phyloP scores from a whole-genome alignment of 108 stramenopile species.

The Skeletonema grethae region DNA sequence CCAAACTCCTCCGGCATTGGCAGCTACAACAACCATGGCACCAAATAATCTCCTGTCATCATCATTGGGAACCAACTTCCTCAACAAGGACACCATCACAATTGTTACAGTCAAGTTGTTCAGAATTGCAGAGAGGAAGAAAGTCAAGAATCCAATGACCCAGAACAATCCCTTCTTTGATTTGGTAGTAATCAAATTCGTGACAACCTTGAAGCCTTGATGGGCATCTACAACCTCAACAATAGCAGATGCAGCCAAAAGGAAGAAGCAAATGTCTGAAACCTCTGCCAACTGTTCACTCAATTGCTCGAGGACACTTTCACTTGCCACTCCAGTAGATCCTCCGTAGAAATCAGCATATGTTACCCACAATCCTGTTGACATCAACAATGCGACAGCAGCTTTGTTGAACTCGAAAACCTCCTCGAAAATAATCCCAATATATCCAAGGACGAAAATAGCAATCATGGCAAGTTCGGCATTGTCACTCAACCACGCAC shows the following conservation, averaged over 20 bases:
- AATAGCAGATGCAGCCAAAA: constrained; percentile 92
- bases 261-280: constrained; percentile 94
- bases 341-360: constrained; percentile 87
- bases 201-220: constrained; percentile 95
- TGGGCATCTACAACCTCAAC: constrained; percentile 95
- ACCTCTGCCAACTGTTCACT: constrained; percentile 92
- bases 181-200: constrained; percentile 89
- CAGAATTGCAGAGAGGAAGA: constrained; percentile 90
- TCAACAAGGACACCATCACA: constrained; percentile 89
- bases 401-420: constrained; percentile 95
- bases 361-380: constrained; percentile 92
- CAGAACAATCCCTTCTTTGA: constrained; percentile 90
- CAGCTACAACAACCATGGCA: constrained; percentile 94
- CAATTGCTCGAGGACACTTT: constrained; percentile 72
- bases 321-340: constrained; percentile 67
- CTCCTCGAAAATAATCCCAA: constrained; percentile 95
- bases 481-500: constrained; percentile 79
- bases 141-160: constrained; percentile 91
- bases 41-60: constrained; percentile 89
- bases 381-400: constrained; percentile 90
- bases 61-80: constrained; percentile 86
- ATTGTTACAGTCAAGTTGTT: constrained; percentile 96
- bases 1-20: constrained; percentile 96
- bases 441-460: constrained; percentile 89
- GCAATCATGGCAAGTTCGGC: constrained; percentile 81